These are phyloP conservation scores for Rubia balearica DNA, from an alignment of 305 asterid species.

Conservation along the genomic window DNA sequence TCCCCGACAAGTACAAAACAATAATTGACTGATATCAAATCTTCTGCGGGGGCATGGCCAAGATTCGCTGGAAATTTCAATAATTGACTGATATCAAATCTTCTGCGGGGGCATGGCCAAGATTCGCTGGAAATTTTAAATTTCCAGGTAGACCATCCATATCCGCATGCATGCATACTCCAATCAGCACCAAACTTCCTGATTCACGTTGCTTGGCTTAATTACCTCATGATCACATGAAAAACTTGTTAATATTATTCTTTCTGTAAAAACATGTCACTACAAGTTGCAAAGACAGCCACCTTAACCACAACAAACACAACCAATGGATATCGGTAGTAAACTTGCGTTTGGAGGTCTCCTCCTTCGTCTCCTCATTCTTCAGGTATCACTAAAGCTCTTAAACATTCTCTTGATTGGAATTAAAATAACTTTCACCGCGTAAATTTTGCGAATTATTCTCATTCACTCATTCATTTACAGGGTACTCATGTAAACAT, in stretches of 20 bases:
- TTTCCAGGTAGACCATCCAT: neutral
- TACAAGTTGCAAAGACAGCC: neutral
- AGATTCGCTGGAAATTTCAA: neutral
- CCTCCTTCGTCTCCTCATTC: conserved; percentile 35
- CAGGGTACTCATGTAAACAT: neutral
- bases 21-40: neutral
- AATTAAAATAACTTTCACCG: too few relatives aligned
- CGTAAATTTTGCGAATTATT: neutral
- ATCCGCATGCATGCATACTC: neutral
- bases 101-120: conserved; percentile 1
- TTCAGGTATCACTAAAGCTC: neutral
- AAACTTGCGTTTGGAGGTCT: conserved; percentile 4
- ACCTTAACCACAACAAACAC: neutral
- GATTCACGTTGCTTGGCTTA: neutral
- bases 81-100: neutral
- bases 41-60: conserved; percentile 1
- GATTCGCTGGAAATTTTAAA: neutral
- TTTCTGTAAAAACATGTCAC: neutral
- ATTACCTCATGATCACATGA: neutral
- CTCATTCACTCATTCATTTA: neutral
- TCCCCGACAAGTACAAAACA: neutral
- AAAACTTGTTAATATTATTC: neutral
- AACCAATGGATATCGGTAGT: neutral
- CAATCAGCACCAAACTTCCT: neutral
- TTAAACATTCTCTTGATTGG: neutral